Conservation (phyloP, 2,329 filamentous ascomycete genomes). For the Ophiostoma quercus region DNA sequence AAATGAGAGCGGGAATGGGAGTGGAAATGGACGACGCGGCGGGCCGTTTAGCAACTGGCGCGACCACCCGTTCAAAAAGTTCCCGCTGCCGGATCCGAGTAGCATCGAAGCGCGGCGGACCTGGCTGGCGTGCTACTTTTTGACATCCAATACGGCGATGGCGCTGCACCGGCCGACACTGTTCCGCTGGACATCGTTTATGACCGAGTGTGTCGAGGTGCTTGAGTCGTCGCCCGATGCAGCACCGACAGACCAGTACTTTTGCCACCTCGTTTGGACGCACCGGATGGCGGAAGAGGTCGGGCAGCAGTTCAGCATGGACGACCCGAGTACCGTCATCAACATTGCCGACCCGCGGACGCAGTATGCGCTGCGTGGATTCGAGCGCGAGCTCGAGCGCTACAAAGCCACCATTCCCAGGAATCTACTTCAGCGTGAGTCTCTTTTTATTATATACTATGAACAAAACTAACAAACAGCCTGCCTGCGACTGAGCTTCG, state of each 20-base stretch:
- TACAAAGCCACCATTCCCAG: conserved; percentile 52
- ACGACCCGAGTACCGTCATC: conserved; percentile 53
- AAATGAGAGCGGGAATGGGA: neutral
- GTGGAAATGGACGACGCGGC: neutral
- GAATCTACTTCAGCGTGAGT: conserved; percentile 43
- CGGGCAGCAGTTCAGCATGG: conserved; percentile 59
- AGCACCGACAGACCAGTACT: conserved; percentile 50
- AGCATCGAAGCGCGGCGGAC: conserved; percentile 52
- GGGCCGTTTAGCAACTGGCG: conserved; percentile 34
- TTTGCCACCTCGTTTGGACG: conserved; percentile 56
- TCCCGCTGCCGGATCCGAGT: conserved; percentile 46
- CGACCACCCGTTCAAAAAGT: conserved; percentile 41
- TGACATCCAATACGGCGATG: conserved; percentile 56
- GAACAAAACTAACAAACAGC: conserved; percentile 28
- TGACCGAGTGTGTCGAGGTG: conserved; percentile 54
- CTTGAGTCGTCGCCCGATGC: conserved; percentile 51
- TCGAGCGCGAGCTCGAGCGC: conserved; percentile 59
- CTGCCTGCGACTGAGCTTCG: conserved; percentile 58
- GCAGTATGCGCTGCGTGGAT: conserved; percentile 58
- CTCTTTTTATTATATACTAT: neutral
- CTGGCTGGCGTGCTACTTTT: conserved; percentile 56
- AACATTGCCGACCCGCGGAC: conserved; percentile 58
- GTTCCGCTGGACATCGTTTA: conserved; percentile 56
- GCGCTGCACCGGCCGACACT: conserved; percentile 57
- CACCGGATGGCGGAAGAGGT: conserved; percentile 64